phyloP scores from a whole-genome alignment of 192 early-diverging fungal genomes.

The Allomyces arbusculus region DNA sequence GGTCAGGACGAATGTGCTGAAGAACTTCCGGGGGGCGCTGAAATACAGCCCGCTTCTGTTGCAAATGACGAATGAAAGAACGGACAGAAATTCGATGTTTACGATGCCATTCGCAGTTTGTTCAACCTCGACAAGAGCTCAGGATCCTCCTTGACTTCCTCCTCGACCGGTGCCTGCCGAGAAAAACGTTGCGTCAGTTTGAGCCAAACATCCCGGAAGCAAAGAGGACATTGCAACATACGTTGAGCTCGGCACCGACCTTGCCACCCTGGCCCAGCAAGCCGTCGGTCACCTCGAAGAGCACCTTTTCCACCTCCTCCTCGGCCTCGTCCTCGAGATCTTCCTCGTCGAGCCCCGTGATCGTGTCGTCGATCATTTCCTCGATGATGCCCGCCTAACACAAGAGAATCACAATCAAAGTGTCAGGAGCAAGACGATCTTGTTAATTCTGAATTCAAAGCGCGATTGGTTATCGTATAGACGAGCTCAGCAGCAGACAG shows the following conservation, averaged over 20 bases:
- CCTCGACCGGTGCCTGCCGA: background rate
- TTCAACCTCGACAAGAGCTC: constrained; percentile 19
- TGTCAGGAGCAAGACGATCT: background rate
- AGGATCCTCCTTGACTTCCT: constrained; percentile 42
- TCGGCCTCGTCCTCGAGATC: constrained; percentile 86
- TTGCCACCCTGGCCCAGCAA: constrained; percentile 33
- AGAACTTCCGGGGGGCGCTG: too few relatives aligned
- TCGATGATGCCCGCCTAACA: constrained; percentile 78
- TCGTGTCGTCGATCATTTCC: constrained; percentile 83
- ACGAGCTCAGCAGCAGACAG: too few relatives aligned
- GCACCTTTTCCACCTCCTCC: constrained; percentile 74
- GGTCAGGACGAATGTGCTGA: too few relatives aligned
- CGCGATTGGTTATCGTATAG: background rate
- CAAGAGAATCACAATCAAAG: background rate
- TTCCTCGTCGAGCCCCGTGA: constrained; percentile 71
- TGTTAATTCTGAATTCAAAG: background rate
- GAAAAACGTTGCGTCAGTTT: background rate
- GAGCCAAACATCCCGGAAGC: constrained; percentile 1
- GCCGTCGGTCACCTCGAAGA: constrained; percentile 73
- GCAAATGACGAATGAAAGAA: too few relatives aligned
- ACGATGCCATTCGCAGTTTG: too few relatives aligned
- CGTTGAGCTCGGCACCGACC: constrained; percentile 33
- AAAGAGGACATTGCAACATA: background rate
- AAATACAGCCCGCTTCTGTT: too few relatives aligned
- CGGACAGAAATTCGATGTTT: too few relatives aligned